These are phyloP conservation scores for Geum urbanum DNA, from an alignment of 306 rosid species.

Conservation along the genomic window DNA sequence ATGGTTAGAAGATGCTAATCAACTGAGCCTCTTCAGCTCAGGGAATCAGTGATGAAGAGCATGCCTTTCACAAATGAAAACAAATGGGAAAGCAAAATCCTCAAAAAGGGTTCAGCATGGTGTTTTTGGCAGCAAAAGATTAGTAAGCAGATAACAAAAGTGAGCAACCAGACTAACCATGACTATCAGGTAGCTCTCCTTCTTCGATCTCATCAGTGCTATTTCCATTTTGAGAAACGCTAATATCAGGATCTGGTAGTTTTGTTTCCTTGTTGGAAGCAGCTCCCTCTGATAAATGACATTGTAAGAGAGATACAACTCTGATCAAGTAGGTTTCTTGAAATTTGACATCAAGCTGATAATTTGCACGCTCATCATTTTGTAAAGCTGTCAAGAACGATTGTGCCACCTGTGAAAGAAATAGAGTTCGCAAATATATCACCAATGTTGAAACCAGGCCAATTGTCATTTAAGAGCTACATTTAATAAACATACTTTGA, in stretches of 20 bases:
- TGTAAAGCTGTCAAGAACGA: slow-evolving; percentile 93
- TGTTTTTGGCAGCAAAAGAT: not conserved
- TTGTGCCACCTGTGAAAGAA: slow-evolving; percentile 71
- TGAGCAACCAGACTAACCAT: slow-evolving; percentile 58
- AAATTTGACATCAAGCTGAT: slow-evolving; percentile 98
- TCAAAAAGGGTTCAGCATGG: not conserved
- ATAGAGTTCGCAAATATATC: slow-evolving; percentile 12
- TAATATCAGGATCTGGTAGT: slow-evolving; percentile 32
- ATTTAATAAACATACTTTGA: slow-evolving; percentile 49
- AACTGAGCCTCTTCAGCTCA: slow-evolving; percentile 20
- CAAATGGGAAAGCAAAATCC: not conserved
- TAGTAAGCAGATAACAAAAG: slow-evolving; percentile 17
- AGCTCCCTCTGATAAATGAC: slow-evolving; percentile 93
- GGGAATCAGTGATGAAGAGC: slow-evolving; percentile 6
- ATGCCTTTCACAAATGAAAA: not conserved
- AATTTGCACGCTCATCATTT: slow-evolving; percentile 96
- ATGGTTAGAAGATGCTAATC: slow-evolving; percentile 27
- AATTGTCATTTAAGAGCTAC: slow-evolving; percentile 15
- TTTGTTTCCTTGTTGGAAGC: slow-evolving; percentile 59
- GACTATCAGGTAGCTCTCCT: slow-evolving; percentile 96
- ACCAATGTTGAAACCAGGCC: slow-evolving; percentile 17
- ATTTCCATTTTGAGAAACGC: slow-evolving; percentile 32
- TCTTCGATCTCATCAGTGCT: slow-evolving; percentile 78
- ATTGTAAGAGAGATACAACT: slow-evolving; percentile 78
- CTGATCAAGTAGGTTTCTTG: slow-evolving; percentile 81